Evolutionary conservation across 192 early-diverging fungal genomes (phyloP).

Genomic region (Lobulomyces angularis): DNA sequence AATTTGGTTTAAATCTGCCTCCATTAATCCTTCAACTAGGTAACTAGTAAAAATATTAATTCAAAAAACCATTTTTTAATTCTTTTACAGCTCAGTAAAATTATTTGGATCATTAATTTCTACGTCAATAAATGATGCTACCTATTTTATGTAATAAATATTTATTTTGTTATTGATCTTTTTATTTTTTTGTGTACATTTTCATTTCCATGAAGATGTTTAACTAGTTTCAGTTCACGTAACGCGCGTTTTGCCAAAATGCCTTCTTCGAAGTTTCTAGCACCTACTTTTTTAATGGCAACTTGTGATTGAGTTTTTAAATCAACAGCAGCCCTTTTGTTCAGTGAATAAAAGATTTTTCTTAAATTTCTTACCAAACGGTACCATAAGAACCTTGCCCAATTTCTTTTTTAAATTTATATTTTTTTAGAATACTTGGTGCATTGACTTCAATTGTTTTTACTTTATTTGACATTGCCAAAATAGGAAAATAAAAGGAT

Average conservation of each 20-base stretch:
- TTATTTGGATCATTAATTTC: background rate
- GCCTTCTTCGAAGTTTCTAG: constrained; percentile 1
- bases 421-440: constrained; percentile 42
- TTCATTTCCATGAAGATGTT: constrained; percentile 2
- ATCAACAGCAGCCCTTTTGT: background rate
- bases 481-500: too few species aligned
- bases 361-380: constrained; percentile 69
- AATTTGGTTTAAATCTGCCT: constrained; percentile 95
- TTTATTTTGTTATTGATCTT: background rate
- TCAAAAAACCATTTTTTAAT: background rate
- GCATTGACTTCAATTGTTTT: too few species aligned
- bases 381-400: constrained; percentile 83
- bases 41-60: constrained; percentile 28
- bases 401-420: constrained; percentile 66
- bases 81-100: constrained; percentile 2
- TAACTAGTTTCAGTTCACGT: constrained; percentile 3
- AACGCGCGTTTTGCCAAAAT: constrained; percentile 5
- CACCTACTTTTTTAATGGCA: constrained; percentile 3
- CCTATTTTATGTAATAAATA: background rate
- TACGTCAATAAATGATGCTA: background rate
- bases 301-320: constrained; percentile 1
- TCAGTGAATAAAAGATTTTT: too few species aligned
- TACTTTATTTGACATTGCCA: too few species aligned
- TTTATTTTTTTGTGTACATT: constrained; percentile 1
- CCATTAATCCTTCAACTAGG: constrained; percentile 96